A percentile compares a stretch with the other conserved stretches of the same genome.
These are phyloP conservation scores for Boletales sp. DNA, from an alignment of 768 basidiomycete genomes.

Conservation along the genomic window DNA sequence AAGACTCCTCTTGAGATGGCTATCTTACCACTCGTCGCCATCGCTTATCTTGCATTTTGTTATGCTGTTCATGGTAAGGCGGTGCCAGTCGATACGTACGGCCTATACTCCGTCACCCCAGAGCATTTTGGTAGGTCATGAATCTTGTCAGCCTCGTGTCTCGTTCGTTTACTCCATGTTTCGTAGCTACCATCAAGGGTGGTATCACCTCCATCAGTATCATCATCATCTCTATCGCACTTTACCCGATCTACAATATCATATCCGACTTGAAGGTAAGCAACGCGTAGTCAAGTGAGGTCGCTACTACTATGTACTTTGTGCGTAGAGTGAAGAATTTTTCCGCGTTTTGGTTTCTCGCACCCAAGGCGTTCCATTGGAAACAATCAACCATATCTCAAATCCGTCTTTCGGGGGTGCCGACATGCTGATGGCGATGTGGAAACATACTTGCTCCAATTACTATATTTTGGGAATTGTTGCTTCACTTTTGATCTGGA, in stretches of 20 bases:
- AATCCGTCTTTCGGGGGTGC: constrained; percentile 19
- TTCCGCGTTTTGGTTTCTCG: constrained; percentile 19
- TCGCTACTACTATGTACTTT: background rate
- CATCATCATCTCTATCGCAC: constrained; percentile 26
- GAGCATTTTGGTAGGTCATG: constrained; percentile 16
- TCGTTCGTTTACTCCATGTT: background rate
- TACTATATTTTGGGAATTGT: constrained; percentile 18
- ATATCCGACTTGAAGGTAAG: constrained; percentile 18
- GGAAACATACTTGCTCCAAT: constrained; percentile 18
- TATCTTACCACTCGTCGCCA: constrained; percentile 23
- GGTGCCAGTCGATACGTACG: constrained; percentile 24
- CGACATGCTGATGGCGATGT: constrained; percentile 12
- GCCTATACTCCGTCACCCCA: constrained; percentile 18
- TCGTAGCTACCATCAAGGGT: constrained; percentile 24
- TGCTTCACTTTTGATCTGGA: constrained; percentile 18
- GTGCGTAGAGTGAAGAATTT: constrained; percentile 25
- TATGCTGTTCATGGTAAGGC: constrained; percentile 20
- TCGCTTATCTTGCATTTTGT: constrained; percentile 29
- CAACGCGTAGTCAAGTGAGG: background rate
- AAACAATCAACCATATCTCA: constrained; percentile 21
- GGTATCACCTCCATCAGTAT: constrained; percentile 27
- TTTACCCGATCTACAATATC: constrained; percentile 19
- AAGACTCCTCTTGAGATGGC: constrained; percentile 12
- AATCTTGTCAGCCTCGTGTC: background rate
- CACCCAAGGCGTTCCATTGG: constrained; percentile 20